Percentiles rank a stretch among this genome's conserved stretches.
These are phyloP conservation scores for Vitis riparia DNA, from an alignment of 164 flowering plant species.

Conservation along the genomic window DNA sequence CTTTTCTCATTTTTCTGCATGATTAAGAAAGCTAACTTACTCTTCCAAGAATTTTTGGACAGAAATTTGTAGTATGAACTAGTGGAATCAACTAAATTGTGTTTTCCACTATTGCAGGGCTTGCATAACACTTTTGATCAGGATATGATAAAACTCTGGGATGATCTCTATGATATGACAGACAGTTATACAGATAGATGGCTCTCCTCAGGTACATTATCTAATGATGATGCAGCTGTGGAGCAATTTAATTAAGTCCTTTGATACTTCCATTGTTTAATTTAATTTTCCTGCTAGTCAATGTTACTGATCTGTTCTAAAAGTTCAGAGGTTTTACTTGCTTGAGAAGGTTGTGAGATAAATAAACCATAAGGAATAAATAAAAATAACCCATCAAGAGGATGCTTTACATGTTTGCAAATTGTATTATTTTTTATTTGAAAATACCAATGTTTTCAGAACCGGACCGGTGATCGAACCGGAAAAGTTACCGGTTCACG, in stretches of 20 bases:
- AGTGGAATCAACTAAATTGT: neutral
- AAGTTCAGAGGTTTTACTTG: neutral
- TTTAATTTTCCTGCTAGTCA: neutral
- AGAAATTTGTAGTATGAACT: neutral
- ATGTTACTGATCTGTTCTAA: neutral
- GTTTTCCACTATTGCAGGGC: conserved; percentile 54
- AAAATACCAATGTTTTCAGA: too few relatives aligned
- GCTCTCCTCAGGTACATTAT: conserved; percentile 86
- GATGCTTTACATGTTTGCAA: neutral
- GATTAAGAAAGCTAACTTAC: neutral
- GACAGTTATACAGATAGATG: conserved; percentile 87
- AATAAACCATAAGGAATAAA: neutral
- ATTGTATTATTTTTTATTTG: too few relatives aligned
- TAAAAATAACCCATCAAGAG: neutral
- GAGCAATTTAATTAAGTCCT: neutral
- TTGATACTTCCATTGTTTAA: neutral
- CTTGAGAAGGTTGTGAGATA: neutral
- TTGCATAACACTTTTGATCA: conserved; percentile 53
- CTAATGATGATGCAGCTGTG: neutral
- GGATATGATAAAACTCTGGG: conserved; percentile 51
- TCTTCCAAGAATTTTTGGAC: neutral
- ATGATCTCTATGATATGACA: conserved; percentile 67
- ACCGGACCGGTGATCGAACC: too few relatives aligned
- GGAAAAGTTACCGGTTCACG: too few relatives aligned
- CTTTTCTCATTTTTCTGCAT: neutral